A percentile compares a stretch with the other conserved stretches of the same genome.
These are phyloP conservation scores for Sechiopsis laciniata DNA, from an alignment of 306 rosid genomes.

Conservation along the genomic window DNA sequence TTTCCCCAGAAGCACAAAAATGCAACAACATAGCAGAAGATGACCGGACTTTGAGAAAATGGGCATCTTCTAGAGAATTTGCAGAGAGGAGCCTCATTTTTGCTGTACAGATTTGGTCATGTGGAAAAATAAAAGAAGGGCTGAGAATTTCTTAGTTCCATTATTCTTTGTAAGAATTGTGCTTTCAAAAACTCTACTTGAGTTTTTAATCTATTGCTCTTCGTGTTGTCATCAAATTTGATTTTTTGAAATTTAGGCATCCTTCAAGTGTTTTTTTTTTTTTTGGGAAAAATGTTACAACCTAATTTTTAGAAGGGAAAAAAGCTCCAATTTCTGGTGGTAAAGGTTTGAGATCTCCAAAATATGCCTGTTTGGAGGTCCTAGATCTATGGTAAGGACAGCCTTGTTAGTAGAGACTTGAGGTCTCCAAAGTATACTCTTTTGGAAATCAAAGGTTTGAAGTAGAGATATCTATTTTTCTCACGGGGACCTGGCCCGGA, in stretches of 20 bases:
- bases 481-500: too few species aligned
- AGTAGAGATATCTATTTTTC: too few species aligned
- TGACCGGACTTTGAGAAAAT: neutral
- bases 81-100: neutral
- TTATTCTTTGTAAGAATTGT: slow-evolving; percentile 10
- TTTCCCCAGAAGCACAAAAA: neutral
- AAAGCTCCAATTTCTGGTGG: too few species aligned
- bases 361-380: too few species aligned
- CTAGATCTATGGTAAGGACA: too few species aligned
- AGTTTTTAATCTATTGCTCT: slow-evolving; percentile 4
- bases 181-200: neutral
- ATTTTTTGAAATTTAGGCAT: neutral
- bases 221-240: neutral
- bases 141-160: neutral
- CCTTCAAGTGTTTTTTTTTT: neutral
- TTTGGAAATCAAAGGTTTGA: too few species aligned
- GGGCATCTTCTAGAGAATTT: neutral
- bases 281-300: neutral
- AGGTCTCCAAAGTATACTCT: too few species aligned
- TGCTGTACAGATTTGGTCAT: slow-evolving; percentile 17
- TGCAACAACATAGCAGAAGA: neutral
- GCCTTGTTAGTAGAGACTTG: too few species aligned
- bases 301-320: too few species aligned
- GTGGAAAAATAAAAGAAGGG: slow-evolving; percentile 16
- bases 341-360: too few species aligned